phyloP scores from a whole-genome alignment of 2,329 filamentous ascomycete species.

The Corynespora cassiicola region DNA sequence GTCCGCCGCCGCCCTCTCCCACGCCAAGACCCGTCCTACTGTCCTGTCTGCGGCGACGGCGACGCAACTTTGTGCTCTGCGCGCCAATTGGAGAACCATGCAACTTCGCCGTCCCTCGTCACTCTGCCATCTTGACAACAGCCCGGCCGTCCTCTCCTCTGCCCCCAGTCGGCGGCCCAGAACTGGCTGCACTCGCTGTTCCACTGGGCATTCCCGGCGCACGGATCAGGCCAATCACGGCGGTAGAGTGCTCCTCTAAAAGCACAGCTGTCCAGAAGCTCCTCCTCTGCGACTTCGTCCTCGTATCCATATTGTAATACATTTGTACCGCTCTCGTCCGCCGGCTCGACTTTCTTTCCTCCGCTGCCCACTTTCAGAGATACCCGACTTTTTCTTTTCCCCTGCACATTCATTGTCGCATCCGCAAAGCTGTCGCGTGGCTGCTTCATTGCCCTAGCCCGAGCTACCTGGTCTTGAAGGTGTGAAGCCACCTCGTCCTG shows the following conservation, averaged over 20 bases:
- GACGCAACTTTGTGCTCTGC: too few relatives aligned
- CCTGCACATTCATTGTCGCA: slow-evolving; percentile 7
- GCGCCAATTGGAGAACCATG: too few relatives aligned
- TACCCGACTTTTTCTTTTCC: slow-evolving; percentile 29
- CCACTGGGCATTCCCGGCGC: slow-evolving; percentile 17
- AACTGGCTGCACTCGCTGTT: background rate
- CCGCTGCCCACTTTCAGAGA: slow-evolving; percentile 24
- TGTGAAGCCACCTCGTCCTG: slow-evolving; percentile 1
- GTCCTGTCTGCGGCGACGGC: too few relatives aligned
- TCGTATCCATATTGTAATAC: too few relatives aligned
- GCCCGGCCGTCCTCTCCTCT: too few relatives aligned
- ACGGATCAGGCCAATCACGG: slow-evolving; percentile 38
- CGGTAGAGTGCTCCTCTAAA: slow-evolving; percentile 30
- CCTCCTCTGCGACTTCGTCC: slow-evolving; percentile 11
- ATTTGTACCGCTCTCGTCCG: too few relatives aligned
- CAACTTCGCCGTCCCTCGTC: too few relatives aligned
- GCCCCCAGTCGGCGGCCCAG: too few relatives aligned
- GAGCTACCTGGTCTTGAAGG: slow-evolving; percentile 20
- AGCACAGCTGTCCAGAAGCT: slow-evolving; percentile 47
- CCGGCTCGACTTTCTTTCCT: slow-evolving; percentile 29
- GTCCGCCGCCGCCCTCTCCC: too few relatives aligned
- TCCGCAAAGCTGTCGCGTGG: slow-evolving; percentile 18
- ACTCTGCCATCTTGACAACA: too few relatives aligned
- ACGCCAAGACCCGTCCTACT: too few relatives aligned
- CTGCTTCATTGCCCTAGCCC: slow-evolving; percentile 23